Base-by-base conservation (phyloP, 1,284 basidiomycete genomes). In the Rhodotorula sp. region DNA sequence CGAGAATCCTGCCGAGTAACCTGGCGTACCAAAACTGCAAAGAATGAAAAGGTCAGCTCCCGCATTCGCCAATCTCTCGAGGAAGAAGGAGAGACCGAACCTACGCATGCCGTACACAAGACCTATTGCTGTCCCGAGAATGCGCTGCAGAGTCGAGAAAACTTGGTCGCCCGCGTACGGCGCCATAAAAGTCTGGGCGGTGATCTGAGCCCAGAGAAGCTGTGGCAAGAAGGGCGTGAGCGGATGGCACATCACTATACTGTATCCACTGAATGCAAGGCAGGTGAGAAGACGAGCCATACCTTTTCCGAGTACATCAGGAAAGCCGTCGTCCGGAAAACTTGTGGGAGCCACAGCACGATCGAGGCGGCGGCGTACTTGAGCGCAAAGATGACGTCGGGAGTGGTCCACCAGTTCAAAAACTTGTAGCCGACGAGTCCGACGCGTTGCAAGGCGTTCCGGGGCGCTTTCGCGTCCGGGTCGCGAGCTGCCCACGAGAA, bases 161-260 rank as follows among this genome's bases (percentile, higher is more conserved):
- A 89, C 83, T 76, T 88, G 87, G 76, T 89, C 87, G 15, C 87
- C 86, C 0, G 85, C 84, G 70, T 85, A 87, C 16, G 89, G 83
- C 56, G 86, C 87, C 61, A 89, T 75, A 1, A 86, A 86, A 0
- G 64, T 69, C 61, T 43, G 19, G 4, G 19, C 5, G 87, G 88
- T 89, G 78, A 89, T 88, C 67, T 88, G 79, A 19, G 64, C 56
- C 64, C 64, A 66, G 18, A 61, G 55, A 19, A 16, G 23, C 34
- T 45, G 23, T 5, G 21, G 8, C 21, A 8, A 12, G 43, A 43
- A n/a, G n/a, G n/a, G n/a, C n/a, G n/a, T n/a, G n/a, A n/a, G n/a
- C n/a, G n/a, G n/a, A n/a, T n/a, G n/a, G n/a, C n/a, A n/a, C n/a
- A n/a, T n/a, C n/a, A n/a, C n/a, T n/a, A n/a, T n/a, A n/a, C n/a